A percentile compares a stretch with the other conserved stretches of the same genome.
phyloP scores from a whole-genome alignment of 78 protist species.

The Dictyostelium firmibasis region DNA sequence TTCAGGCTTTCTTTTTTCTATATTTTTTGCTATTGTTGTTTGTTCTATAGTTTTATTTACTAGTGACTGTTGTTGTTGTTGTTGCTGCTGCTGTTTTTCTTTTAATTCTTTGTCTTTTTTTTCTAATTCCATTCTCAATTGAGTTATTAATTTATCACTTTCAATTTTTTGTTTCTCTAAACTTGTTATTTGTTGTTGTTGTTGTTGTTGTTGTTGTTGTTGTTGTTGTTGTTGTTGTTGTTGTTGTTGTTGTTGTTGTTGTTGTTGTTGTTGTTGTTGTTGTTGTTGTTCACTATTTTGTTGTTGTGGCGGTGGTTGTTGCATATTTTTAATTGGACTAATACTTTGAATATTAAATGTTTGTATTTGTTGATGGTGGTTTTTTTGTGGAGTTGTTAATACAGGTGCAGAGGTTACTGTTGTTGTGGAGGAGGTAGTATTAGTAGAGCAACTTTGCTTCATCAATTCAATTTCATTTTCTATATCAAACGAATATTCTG shows the following conservation, averaged over 20 bases:
- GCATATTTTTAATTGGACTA: neutral
- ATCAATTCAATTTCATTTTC: neutral
- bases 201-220: neutral
- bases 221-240: neutral
- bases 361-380: neutral
- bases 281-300: neutral
- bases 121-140: conserved; percentile 3
- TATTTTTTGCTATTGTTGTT: neutral
- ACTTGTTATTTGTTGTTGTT: neutral
- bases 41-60: neutral
- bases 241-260: neutral
- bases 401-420: neutral
- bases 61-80: neutral
- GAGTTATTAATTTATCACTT: neutral
- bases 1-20: neutral
- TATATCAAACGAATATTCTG: neutral
- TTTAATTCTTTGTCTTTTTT: conserved; percentile 7
- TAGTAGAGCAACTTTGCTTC: neutral
- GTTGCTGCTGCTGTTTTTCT: neutral
- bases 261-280: neutral
- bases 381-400: neutral
- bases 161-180: neutral
- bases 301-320: neutral
- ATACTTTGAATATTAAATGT: neutral
- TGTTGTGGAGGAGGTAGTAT: neutral